Percentiles rank a stretch among this genome's conserved stretches.
Conservation (phyloP, 1,139 yeast genomes). For the Geotrichum restrictum region DNA sequence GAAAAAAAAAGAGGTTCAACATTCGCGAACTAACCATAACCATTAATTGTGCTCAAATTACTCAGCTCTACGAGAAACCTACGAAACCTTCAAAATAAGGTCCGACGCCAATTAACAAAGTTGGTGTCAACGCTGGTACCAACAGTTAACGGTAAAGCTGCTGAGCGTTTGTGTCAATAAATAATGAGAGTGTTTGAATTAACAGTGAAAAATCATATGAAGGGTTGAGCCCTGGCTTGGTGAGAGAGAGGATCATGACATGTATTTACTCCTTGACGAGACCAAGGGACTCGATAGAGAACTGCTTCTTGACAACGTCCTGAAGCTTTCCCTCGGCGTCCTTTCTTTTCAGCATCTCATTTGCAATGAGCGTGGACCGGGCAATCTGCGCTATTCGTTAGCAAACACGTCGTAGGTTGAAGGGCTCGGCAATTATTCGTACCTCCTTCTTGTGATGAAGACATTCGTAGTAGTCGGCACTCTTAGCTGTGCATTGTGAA, state of each 20-base stretch:
- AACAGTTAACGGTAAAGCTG: too few relatives aligned
- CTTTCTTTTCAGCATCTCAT: conserved; percentile 31
- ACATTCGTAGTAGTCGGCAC: conserved; percentile 50
- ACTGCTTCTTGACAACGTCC: conserved; percentile 25
- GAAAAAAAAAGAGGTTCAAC: not conserved
- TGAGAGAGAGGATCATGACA: not conserved
- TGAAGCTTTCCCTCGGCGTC: conserved; percentile 25
- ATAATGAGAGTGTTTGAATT: not conserved
- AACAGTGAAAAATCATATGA: not conserved
- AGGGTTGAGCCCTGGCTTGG: not conserved
- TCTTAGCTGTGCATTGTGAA: conserved; percentile 41
- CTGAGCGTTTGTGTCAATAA: conserved; percentile 1
- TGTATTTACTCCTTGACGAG: conserved; percentile 27
- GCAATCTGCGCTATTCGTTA: conserved; percentile 12
- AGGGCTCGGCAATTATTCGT: conserved; percentile 7
- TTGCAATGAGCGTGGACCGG: conserved; percentile 24
- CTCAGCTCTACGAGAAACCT: not conserved
- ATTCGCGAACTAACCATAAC: not conserved
- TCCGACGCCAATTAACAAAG: too few relatives aligned
- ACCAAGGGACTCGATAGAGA: conserved; percentile 34
- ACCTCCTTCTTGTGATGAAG: conserved; percentile 48
- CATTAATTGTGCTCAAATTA: not conserved
- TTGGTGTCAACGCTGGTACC: too few relatives aligned
- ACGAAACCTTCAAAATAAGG: not conserved
- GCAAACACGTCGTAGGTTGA: not conserved